Base-by-base conservation (phyloP, 208 protist species). In the Leishmania amazonensis region DNA sequence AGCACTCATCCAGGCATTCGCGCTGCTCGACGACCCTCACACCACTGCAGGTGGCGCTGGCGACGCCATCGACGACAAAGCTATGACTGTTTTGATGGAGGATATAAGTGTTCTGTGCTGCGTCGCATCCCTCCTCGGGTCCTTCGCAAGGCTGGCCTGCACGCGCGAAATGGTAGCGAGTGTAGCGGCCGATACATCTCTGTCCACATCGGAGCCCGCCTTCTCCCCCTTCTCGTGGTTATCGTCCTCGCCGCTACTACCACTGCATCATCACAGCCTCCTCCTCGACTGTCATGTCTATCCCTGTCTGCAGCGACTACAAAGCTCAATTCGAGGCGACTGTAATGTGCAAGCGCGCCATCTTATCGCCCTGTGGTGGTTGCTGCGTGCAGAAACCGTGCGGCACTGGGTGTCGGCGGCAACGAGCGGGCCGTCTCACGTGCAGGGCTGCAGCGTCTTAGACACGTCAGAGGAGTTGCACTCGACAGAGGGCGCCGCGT, bases 321-420 rank as follows among this genome's bases (percentile, higher is more conserved):
- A 87, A 19, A 83, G 62, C 80, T 87, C 88, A 19, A 85, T 82
- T 3, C 84, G 89, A n/a, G 90, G 90, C 24, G 80, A 82, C 47
- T 82, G 85, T 35, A 85, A 83, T 64, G 76, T 83, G 24, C 90
- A 90, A 45, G 88, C 86, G 28, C 87, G 85, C 1, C 88, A 85
- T n/a, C 72, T 85, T 35, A 72, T 90, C 53, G 85, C 90, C 60
- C 79, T 94, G 31, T 87, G 87, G 78, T 90, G 86, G 83, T 68
- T 94, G 47, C 75, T 94, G 42, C 82, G 87, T 28, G 87, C 84
- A 21, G 88, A 88, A 38, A 76, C 89, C n/a, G 85, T 84, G 45
- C 85, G 85, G 28, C 83, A 82, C 17, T 78, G 79, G 79, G 79
- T 49, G 38, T 54, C 49, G 40, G 42, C 38, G 42, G 15, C 15